Percentiles rank a stretch among this genome's conserved stretches.
Conservation (phyloP, 495 filamentous ascomycete genomes). For the Penicillium salamii region DNA sequence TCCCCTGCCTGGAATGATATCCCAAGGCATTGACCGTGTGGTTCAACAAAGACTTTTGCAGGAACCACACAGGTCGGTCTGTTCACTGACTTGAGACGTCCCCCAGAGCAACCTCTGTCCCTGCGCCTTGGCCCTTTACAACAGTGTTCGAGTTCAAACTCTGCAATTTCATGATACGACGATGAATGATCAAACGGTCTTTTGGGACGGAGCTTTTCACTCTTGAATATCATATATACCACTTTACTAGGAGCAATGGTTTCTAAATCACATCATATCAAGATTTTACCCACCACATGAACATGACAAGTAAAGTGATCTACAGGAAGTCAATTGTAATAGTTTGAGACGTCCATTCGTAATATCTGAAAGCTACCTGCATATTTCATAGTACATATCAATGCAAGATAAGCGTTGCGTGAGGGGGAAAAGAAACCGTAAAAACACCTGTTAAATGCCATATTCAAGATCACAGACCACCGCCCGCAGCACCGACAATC, state of each 20-base stretch:
- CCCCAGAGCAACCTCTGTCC: no score
- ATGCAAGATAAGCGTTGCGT: neutral
- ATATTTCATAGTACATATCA: neutral
- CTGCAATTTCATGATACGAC: neutral
- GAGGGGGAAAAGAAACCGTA: no score
- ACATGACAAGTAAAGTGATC: neutral
- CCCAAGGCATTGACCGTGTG: no score
- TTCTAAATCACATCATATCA: neutral
- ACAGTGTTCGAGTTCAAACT: neutral
- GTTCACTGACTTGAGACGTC: no score
- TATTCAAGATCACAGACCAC: conserved; percentile 15
- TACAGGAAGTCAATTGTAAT: neutral
- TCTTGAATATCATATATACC: neutral
- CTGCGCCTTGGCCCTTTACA: no score
- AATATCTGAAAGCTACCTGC: neutral
- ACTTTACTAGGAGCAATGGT: neutral
- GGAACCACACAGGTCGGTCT: no score
- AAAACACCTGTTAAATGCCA: neutral
- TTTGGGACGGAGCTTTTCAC: neutral
- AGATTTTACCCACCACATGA: neutral
- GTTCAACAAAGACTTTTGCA: no score
- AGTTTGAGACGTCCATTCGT: conserved; percentile 6
- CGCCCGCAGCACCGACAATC: conserved; percentile 68
- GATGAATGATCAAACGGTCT: conserved; percentile 6
- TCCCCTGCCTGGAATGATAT: no score